phyloP scores from a whole-genome alignment of 306 rosid genomes.

The Albizia julibrissin region DNA sequence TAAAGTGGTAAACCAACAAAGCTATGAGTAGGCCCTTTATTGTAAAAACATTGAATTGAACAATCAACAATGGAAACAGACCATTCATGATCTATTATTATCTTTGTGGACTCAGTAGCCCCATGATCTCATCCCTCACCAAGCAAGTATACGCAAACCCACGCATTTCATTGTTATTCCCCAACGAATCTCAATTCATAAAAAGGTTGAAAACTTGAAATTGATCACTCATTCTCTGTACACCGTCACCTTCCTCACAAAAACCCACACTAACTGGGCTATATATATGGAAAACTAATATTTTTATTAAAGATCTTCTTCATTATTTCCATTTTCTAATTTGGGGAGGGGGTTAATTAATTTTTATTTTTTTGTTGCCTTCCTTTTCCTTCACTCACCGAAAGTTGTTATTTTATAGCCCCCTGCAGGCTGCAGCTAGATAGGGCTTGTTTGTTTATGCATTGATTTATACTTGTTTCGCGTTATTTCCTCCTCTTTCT shows the following conservation, averaged over 20 bases:
- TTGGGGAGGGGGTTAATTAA: too few relatives aligned
- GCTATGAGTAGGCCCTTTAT: constrained; percentile 13
- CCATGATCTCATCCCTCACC: constrained; percentile 37
- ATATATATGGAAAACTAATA: not conserved
- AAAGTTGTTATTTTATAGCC: not conserved
- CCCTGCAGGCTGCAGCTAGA: not conserved
- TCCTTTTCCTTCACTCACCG: not conserved
- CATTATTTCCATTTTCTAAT: not conserved
- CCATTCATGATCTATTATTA: not conserved
- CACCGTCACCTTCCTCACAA: not conserved
- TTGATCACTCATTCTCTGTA: not conserved
- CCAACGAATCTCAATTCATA: constrained; percentile 4
- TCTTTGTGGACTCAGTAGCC: not conserved
- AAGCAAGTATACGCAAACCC: not conserved
- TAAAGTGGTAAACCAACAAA: constrained; percentile 45
- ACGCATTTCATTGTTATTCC: not conserved
- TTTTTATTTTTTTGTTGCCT: not conserved
- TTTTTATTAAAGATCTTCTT: not conserved
- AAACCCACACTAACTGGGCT: not conserved
- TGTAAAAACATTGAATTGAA: not conserved
- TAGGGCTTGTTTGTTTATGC: not conserved
- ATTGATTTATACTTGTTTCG: not conserved
- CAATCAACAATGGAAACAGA: constrained; percentile 20
- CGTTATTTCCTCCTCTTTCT: not conserved
- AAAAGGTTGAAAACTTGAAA: not conserved